These are phyloP conservation scores for Abelmoschus esculentus DNA, from an alignment of 345 rosid species.

Conservation along the genomic window DNA sequence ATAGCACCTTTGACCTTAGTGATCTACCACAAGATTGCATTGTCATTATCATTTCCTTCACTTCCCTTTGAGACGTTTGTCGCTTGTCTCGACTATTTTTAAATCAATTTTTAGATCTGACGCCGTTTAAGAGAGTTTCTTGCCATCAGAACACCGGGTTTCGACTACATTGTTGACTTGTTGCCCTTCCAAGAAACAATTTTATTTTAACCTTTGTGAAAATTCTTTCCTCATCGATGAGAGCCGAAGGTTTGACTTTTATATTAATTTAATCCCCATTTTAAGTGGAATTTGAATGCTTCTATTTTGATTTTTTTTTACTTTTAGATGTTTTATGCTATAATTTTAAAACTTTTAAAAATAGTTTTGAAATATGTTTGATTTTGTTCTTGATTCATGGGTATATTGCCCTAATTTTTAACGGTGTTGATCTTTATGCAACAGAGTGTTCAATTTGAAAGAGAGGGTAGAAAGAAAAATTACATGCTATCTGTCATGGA, in stretches of 20 bases:
- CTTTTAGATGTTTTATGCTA: background rate
- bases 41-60: constrained; percentile 35
- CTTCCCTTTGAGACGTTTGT: constrained; percentile 37
- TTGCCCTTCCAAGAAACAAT: constrained; percentile 29
- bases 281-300: background rate
- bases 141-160: constrained; percentile 34
- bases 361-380: too few relatives aligned
- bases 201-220: constrained; percentile 38
- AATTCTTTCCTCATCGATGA: constrained; percentile 42
- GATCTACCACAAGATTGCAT: constrained; percentile 42
- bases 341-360: too few relatives aligned
- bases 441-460: constrained; percentile 37
- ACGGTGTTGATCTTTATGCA: background rate
- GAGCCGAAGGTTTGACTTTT: constrained; percentile 34
- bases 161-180: constrained; percentile 16
- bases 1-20: background rate
- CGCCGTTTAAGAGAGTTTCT: constrained; percentile 50
- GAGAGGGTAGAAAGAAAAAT: constrained; percentile 30
- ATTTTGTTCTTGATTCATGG: background rate
- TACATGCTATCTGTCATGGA: constrained; percentile 37
- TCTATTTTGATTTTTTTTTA: background rate
- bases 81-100: constrained; percentile 37
- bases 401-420: background rate
- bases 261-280: background rate
- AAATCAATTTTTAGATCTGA: constrained; percentile 47